A percentile compares a stretch with the other conserved stretches of the same genome.
Evolutionary conservation across 2,329 filamentous ascomycete genomes (phyloP).

Genomic region (Nigrograna mackinnonii): DNA sequence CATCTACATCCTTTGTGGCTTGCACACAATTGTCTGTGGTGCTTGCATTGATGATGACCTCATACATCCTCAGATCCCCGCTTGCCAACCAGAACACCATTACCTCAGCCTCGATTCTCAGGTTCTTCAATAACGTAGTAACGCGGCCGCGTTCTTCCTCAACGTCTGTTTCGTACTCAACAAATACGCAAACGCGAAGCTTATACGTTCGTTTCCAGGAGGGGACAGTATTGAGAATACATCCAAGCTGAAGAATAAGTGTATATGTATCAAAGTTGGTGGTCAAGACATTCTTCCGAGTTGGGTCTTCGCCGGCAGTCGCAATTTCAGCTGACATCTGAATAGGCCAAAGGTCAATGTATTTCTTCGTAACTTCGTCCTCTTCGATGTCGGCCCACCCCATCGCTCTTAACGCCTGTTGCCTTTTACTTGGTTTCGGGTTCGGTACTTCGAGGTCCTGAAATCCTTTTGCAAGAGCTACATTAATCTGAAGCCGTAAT

Average conservation of each 20-base stretch:
- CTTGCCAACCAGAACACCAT: conserved; percentile 81
- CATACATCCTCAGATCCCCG: conserved; percentile 72
- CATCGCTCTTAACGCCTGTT: conserved; percentile 27
- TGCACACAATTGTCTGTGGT: conserved; percentile 55
- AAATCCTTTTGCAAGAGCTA: conserved; percentile 83
- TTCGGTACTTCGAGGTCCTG: conserved; percentile 72
- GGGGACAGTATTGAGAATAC: conserved; percentile 79
- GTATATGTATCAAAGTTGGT: conserved; percentile 93
- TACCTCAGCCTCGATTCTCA: conserved; percentile 79
- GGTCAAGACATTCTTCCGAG: conserved; percentile 68
- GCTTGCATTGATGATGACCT: conserved; percentile 74
- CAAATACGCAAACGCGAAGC: conserved; percentile 81
- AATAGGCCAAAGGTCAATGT: conserved; percentile 88
- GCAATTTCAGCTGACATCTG: conserved; percentile 88
- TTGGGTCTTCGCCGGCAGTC: conserved; percentile 49
- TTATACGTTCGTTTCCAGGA: conserved; percentile 76
- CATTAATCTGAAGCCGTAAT: conserved; percentile 77
- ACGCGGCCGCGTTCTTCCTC: conserved; percentile 76
- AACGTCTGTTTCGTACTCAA: conserved; percentile 85
- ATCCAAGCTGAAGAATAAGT: conserved; percentile 83
- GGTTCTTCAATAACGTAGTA: conserved; percentile 73
- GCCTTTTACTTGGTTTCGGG: conserved; percentile 30
- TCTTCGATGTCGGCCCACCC: conserved; percentile 41
- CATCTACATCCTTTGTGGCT: conserved; percentile 64
- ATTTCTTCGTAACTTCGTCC: conserved; percentile 69